phyloP scores from a whole-genome alignment of 257 asterid genomes.

The Solanum clarkiae region DNA sequence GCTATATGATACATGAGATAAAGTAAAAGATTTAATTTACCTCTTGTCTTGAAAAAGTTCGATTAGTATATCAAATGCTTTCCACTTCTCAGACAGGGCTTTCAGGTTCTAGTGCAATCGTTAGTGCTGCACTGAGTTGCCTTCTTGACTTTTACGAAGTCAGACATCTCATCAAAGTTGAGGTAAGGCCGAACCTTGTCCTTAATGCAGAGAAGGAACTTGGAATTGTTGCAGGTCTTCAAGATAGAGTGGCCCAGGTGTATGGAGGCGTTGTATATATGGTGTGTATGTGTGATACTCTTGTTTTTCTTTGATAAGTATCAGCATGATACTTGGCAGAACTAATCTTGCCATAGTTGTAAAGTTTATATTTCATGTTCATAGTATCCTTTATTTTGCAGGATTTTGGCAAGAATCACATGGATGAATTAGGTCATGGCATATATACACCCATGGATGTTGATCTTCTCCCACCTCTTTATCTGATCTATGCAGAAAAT shows the following conservation, averaged over 20 bases:
- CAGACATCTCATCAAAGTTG: conserved; percentile 68
- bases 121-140: conserved; percentile 93
- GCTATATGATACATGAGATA: neutral
- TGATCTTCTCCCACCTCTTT: conserved; percentile 67
- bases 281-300: conserved; percentile 28
- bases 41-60: neutral
- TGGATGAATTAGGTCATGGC: conserved; percentile 85
- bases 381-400: conserved; percentile 6
- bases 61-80: neutral
- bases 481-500: conserved; percentile 84
- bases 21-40: neutral
- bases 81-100: conserved; percentile 72
- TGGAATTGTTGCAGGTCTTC: conserved; percentile 96
- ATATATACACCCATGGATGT: conserved; percentile 57
- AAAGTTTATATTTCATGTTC: neutral
- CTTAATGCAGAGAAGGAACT: conserved; percentile 91
- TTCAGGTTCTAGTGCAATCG: conserved; percentile 97
- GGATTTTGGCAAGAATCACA: conserved; percentile 73
- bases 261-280: conserved; percentile 90
- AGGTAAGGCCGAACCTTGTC: conserved; percentile 78
- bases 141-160: conserved; percentile 86
- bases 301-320: neutral
- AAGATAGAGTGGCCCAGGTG: conserved; percentile 96
- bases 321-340: neutral
- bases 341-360: neutral